These are phyloP conservation scores for Kwoniella bestiolae DNA, from an alignment of 768 basidiomycete species.

Conservation along the genomic window DNA sequence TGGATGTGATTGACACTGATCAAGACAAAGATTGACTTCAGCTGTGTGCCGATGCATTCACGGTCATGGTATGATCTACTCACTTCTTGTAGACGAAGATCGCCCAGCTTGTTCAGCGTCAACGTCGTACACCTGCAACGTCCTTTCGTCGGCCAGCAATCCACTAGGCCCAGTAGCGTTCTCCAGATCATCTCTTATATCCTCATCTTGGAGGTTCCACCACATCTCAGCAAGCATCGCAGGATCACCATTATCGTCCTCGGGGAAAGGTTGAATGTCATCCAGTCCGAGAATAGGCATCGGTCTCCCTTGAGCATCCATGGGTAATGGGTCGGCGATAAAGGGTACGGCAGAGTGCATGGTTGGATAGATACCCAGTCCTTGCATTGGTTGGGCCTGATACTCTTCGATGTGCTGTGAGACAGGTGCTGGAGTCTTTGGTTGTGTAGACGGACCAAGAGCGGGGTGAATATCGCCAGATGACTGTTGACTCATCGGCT, in stretches of 20 bases:
- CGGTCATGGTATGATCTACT: background rate
- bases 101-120: constrained; percentile 4
- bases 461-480: background rate
- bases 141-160: constrained; percentile 4
- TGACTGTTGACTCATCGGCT: background rate
- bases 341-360: constrained; percentile 17
- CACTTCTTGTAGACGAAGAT: background rate
- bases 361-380: background rate
- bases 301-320: constrained; percentile 17
- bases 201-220: constrained; percentile 23
- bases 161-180: constrained; percentile 8
- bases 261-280: constrained; percentile 16
- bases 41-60: no score
- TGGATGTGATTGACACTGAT: background rate
- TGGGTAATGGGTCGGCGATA: constrained; percentile 20
- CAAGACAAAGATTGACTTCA: background rate
- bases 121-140: constrained; percentile 7
- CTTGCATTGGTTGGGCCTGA: background rate
- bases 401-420: background rate
- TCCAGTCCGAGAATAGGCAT: constrained; percentile 21
- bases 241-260: constrained; percentile 16
- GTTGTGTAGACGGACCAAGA: background rate
- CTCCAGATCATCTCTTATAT: background rate
- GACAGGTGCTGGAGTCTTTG: background rate
- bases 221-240: constrained; percentile 19